Base-by-base conservation (phyloP, 768 basidiomycete species). In the Auricularia sp. region DNA sequence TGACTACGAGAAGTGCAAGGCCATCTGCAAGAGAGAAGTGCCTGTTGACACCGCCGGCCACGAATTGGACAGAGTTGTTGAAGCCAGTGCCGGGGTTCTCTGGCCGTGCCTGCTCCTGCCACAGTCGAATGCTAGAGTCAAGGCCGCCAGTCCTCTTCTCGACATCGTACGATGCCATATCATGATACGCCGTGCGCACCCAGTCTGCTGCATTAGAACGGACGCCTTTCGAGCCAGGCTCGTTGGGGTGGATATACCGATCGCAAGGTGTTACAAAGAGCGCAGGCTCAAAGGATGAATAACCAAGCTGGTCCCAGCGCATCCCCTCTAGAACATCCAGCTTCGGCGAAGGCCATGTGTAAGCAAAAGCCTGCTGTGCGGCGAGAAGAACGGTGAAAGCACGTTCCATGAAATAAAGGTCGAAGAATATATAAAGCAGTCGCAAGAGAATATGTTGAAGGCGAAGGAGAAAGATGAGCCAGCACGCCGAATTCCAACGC, bases 51-150 rank as follows among this genome's bases (percentile, higher is more conserved):
- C 24, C 56, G 18, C 56, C 56, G 4, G 56, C 56, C 8, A 59
- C 24, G 24, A 59, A 59, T 10, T 35, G 29, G 6, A 59, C 29
- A 14, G 56, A 29, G 29, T 59, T 59, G 56, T 59, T 59, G 56
- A 59, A 59, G 14, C 56, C 56, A 1, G 11, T 59, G 56, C 56
- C 56, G 66, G 80, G 77, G 70, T 82, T 83, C 74, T 79, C 81
- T 11, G 72, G 13, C 61, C 79, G 71, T 59, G 72, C 74, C 21
- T 79, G 74, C 69, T 83, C 82, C 34, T 24, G 24, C 21, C 56
- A 24, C 63, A 80, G 82, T 21, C 74, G 77, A 65, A 83, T 76
- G 10, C 80, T 81, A n/a, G 79, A 79, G 65, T 83, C 82, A 62
- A 83, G 58, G n/a, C 82, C 82, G 21, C 81, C 82, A 1, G 75